phyloP scores from a whole-genome alignment of 495 filamentous ascomycete species.

The Gamarada debralockiae region DNA sequence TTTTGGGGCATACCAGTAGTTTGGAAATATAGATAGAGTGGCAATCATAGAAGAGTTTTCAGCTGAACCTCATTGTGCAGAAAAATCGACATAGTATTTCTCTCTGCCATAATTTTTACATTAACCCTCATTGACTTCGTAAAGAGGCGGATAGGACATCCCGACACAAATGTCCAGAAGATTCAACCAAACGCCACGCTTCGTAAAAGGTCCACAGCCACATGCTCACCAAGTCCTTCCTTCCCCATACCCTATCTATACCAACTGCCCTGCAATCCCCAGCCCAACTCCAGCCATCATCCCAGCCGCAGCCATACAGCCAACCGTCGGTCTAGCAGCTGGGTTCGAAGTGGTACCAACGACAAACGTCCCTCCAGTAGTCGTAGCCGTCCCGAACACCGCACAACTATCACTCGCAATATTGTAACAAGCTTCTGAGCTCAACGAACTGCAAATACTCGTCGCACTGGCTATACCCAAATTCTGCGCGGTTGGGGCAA shows the following conservation, averaged over 20 bases:
- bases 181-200: background rate
- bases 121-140: background rate
- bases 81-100: too few relatives aligned
- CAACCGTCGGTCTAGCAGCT: conserved; percentile 16
- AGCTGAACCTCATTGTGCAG: too few relatives aligned
- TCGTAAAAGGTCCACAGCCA: background rate
- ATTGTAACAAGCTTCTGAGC: conserved; percentile 14
- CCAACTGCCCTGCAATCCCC: conserved; percentile 15
- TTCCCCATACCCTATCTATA: background rate
- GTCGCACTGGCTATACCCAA: conserved; percentile 16
- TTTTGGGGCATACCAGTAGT: too few relatives aligned
- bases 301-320: conserved; percentile 15
- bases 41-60: too few relatives aligned
- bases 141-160: background rate
- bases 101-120: background rate
- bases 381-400: conserved; percentile 13
- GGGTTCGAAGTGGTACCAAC: conserved; percentile 9
- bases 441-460: conserved; percentile 22
- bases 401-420: conserved; percentile 16
- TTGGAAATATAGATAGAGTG: too few relatives aligned
- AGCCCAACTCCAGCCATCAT: conserved; percentile 16
- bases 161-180: background rate
- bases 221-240: background rate
- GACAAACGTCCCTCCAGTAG: conserved; percentile 11
- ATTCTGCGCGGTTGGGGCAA: conserved; percentile 19